These are phyloP conservation scores for Myriosclerotinia curreyana DNA, from an alignment of 2,329 filamentous ascomycete genomes.

Conservation along the genomic window DNA sequence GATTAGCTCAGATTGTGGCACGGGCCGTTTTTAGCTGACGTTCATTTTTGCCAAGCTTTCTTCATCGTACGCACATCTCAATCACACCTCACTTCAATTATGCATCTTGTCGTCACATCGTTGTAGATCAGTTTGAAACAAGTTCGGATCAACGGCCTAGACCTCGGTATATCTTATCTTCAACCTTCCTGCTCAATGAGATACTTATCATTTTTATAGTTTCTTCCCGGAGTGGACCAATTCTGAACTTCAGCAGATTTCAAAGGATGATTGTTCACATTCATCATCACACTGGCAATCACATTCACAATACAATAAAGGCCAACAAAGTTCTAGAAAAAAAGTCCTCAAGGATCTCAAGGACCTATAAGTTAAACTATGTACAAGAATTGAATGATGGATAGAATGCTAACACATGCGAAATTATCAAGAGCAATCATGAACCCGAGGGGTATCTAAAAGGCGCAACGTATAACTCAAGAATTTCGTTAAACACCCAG, in stretches of 20 bases:
- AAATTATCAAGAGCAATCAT: conserved; percentile 5
- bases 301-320: conserved; percentile 1
- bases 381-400: conserved; percentile 20
- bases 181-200: background rate
- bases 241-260: background rate
- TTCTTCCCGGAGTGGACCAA: background rate
- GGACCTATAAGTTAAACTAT: conserved; percentile 15
- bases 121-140: background rate
- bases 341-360: background rate
- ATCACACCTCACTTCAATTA: conserved; percentile 10
- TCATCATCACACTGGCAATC: background rate
- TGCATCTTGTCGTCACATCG: conserved; percentile 7
- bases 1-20: conserved; percentile 10
- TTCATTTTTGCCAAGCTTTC: conserved; percentile 9
- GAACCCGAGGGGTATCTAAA: conserved; percentile 18
- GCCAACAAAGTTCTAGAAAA: background rate
- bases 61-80: background rate
- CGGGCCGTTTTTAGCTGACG: conserved; percentile 10
- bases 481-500: conserved; percentile 14
- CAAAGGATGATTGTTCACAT: background rate
- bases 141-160: background rate
- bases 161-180: background rate
- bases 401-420: conserved; percentile 14
- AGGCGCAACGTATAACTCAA: conserved; percentile 11
- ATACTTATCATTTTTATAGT: background rate